These are phyloP conservation scores for Lepidium aucheri DNA, from an alignment of 345 rosid genomes.

Conservation along the genomic window DNA sequence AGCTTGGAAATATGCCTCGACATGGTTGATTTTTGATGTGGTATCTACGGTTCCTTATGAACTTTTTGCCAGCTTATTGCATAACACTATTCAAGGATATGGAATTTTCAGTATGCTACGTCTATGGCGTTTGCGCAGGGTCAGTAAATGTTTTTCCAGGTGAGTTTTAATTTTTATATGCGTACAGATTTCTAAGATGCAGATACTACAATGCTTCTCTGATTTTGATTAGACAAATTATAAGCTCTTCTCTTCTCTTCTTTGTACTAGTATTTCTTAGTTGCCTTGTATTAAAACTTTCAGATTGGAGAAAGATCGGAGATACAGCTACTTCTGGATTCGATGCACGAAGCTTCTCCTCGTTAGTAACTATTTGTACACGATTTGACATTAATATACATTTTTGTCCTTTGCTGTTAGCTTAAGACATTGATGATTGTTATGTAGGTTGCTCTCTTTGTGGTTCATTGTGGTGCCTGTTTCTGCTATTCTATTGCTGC, in stretches of 20 bases:
- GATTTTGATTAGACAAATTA: not conserved
- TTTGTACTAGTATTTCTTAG: not conserved
- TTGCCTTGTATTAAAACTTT: not conserved
- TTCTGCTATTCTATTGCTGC: slow-evolving; percentile 55
- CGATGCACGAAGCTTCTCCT: slow-evolving; percentile 56
- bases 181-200: not conserved
- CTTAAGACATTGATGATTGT: slow-evolving; percentile 2
- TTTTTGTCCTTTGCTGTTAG: not conserved
- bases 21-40: slow-evolving; percentile 61
- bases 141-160: slow-evolving; percentile 55
- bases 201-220: not conserved
- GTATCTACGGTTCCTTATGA: slow-evolving; percentile 67
- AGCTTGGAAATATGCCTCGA: slow-evolving; percentile 34
- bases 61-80: slow-evolving; percentile 32
- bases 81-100: slow-evolving; percentile 39
- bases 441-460: slow-evolving; percentile 67
- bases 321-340: slow-evolving; percentile 54
- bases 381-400: not conserved
- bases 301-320: slow-evolving; percentile 77
- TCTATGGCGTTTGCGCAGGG: slow-evolving; percentile 92
- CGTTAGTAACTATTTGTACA: slow-evolving; percentile 38
- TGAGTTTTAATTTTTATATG: not conserved
- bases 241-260: not conserved
- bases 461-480: slow-evolving; percentile 69
- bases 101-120: slow-evolving; percentile 75